A percentile compares a stretch with the other conserved stretches of the same genome.
Evolutionary conservation across 495 filamentous ascomycete genomes (phyloP).

Genomic region (Aspergillus avenaceus): DNA sequence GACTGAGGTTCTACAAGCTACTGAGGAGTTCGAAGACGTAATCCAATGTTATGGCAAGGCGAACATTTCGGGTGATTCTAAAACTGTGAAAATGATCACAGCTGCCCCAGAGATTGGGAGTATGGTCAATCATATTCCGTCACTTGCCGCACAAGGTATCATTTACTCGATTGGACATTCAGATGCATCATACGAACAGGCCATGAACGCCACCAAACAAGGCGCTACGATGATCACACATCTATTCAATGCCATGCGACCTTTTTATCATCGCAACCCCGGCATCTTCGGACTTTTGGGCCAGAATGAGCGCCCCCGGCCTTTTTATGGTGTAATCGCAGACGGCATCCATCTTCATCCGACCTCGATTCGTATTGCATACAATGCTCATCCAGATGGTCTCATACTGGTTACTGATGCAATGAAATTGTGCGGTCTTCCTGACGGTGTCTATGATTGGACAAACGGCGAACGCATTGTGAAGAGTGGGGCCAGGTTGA

Average conservation of each 20-base stretch:
- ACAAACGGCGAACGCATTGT: slow-evolving; percentile 68
- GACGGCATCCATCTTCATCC: slow-evolving; percentile 64
- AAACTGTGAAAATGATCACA: slow-evolving; percentile 69
- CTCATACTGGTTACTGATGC: slow-evolving; percentile 60
- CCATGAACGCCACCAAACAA: slow-evolving; percentile 56
- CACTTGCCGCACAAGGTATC: slow-evolving; percentile 56
- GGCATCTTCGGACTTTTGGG: slow-evolving; percentile 76
- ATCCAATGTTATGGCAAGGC: slow-evolving; percentile 63
- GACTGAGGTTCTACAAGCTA: slow-evolving; percentile 53
- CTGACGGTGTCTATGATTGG: slow-evolving; percentile 75
- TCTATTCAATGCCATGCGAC: slow-evolving; percentile 86
- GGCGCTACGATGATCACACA: slow-evolving; percentile 85
- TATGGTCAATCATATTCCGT: slow-evolving; percentile 58
- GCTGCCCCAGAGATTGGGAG: slow-evolving; percentile 71
- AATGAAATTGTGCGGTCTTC: slow-evolving; percentile 61
- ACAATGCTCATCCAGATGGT: slow-evolving; percentile 51
- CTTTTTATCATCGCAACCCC: slow-evolving; percentile 79
- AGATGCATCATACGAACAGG: slow-evolving; percentile 73
- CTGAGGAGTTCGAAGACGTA: slow-evolving; percentile 52
- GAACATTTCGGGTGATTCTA: slow-evolving; percentile 44
- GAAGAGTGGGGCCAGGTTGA: slow-evolving; percentile 63
- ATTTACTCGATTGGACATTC: slow-evolving; percentile 77
- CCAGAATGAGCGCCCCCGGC: slow-evolving; percentile 40
- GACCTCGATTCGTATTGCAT: slow-evolving; percentile 54
- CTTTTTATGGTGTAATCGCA: slow-evolving; percentile 59